Evolutionary conservation across 1,139 yeast species (phyloP).

Genomic region (Hansenula lynferdii): DNA sequence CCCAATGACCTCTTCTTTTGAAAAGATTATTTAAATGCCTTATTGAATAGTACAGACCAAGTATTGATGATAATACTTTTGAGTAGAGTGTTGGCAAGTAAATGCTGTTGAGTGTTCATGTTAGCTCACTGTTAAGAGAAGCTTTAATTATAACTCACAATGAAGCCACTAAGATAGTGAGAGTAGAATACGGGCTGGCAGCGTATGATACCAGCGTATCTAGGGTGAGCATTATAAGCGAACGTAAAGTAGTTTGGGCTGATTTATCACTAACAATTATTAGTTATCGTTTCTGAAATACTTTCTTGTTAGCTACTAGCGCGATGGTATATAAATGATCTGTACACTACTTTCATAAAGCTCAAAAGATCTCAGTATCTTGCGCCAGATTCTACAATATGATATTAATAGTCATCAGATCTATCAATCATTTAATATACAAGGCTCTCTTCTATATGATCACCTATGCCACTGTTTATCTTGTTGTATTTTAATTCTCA

Average conservation of each 20-base stretch:
- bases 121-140: neutral
- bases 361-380: neutral
- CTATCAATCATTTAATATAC: neutral
- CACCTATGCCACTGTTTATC: too few relatives aligned
- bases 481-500: too few relatives aligned
- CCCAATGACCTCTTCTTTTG: constrained; percentile 17
- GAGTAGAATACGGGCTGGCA: neutral
- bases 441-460: neutral
- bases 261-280: too few relatives aligned
- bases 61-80: neutral
- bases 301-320: too few relatives aligned
- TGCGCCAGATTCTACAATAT: neutral
- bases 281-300: too few relatives aligned
- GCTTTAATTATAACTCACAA: neutral
- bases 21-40: constrained; percentile 5
- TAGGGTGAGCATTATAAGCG: neutral
- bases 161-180: neutral
- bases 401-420: too few relatives aligned
- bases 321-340: neutral
- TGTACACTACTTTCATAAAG: constrained; percentile 1
- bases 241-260: too few relatives aligned
- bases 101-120: neutral
- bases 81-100: neutral
- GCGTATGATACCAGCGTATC: neutral
- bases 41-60: neutral